Percentiles rank a stretch among this genome's conserved stretches.
phyloP scores from a whole-genome alignment of 164 flowering plant species.

The Kalanchoe fedtschenkoi region DNA sequence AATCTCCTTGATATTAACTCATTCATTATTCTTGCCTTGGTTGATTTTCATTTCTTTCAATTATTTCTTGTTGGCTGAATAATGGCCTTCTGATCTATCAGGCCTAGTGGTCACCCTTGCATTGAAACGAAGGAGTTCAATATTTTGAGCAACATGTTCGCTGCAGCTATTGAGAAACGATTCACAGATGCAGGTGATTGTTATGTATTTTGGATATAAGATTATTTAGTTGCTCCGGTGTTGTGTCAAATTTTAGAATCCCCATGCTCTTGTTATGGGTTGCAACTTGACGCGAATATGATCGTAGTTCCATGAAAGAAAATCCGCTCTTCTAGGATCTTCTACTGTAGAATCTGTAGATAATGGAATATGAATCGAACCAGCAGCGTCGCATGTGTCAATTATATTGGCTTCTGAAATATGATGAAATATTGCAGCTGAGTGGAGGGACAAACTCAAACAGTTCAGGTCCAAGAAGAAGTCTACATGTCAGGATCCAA shows the following conservation, averaged over 20 bases:
- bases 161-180: conserved; percentile 6
- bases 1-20: background rate
- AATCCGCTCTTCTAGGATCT: too few relatives aligned
- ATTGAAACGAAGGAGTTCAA: conserved; percentile 6
- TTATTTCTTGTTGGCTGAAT: background rate
- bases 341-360: background rate
- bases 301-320: too few relatives aligned
- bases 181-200: conserved; percentile 5
- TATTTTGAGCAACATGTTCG: conserved; percentile 7
- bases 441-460: conserved; percentile 4
- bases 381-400: background rate
- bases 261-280: too few relatives aligned
- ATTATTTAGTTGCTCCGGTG: too few relatives aligned
- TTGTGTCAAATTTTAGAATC: too few relatives aligned
- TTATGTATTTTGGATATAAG: too few relatives aligned
- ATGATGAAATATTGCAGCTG: background rate
- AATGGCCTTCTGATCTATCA: background rate
- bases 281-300: too few relatives aligned
- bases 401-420: background rate
- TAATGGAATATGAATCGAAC: background rate
- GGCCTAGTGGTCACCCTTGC: conserved; percentile 10
- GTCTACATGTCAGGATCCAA: background rate
- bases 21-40: background rate
- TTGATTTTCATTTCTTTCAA: background rate
- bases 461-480: conserved; percentile 3